A percentile compares a stretch with the other conserved stretches of the same genome.
These are phyloP conservation scores for Closterium sp. DNA, from an alignment of 139 green algal species.

Conservation along the genomic window DNA sequence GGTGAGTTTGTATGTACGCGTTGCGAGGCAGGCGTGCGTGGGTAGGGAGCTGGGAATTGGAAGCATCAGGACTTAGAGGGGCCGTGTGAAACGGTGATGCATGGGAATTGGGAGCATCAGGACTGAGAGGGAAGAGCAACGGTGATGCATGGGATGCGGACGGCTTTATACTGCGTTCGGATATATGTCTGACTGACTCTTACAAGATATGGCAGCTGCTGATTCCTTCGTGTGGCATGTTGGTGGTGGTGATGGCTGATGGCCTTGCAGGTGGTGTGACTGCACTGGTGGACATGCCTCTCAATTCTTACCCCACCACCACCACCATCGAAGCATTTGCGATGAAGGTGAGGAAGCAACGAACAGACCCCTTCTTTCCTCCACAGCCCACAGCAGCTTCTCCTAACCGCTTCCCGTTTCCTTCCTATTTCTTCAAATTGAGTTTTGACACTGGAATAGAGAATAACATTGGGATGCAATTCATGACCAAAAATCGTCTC, in stretches of 20 bases:
- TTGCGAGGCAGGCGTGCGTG: background rate
- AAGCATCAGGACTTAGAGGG: background rate
- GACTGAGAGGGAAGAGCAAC: too few relatives aligned
- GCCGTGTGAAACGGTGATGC: background rate
- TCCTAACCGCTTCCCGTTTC: background rate
- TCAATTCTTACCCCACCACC: slow-evolving; percentile 79
- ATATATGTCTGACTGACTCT: too few relatives aligned
- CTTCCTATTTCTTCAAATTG: background rate
- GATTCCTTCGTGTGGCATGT: background rate
- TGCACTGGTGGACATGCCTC: slow-evolving; percentile 91
- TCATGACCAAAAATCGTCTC: too few relatives aligned
- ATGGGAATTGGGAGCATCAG: too few relatives aligned
- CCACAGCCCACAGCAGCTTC: background rate
- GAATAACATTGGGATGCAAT: background rate
- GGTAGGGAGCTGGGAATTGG: background rate
- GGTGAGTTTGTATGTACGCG: slow-evolving; percentile 49
- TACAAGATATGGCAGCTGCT: background rate
- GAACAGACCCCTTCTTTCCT: background rate
- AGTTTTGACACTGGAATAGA: background rate
- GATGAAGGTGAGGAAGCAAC: background rate
- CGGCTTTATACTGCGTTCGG: too few relatives aligned
- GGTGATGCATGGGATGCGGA: too few relatives aligned
- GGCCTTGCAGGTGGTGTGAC: slow-evolving; percentile 74
- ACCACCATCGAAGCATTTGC: slow-evolving; percentile 29
- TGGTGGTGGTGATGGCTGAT: background rate